A percentile compares a stretch with the other conserved stretches of the same genome.
These are phyloP conservation scores for Pseudozyma hubeiensis DNA, from an alignment of 1,284 basidiomycete genomes.

Conservation along the genomic window DNA sequence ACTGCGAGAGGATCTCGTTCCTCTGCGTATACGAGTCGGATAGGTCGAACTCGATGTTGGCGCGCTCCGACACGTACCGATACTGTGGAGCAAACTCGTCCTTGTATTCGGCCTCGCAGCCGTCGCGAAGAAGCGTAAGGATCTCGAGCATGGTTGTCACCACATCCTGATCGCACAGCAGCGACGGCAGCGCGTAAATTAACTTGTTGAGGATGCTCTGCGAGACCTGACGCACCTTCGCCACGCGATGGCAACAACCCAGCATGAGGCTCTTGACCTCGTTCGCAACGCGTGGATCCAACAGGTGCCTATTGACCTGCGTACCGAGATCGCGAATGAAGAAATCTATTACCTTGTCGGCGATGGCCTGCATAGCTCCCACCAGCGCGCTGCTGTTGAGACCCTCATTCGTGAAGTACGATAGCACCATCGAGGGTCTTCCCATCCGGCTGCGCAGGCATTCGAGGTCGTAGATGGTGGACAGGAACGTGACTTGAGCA, in stretches of 20 bases:
- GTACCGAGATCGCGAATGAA: slow-evolving; percentile 65
- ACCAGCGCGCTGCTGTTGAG: slow-evolving; percentile 78
- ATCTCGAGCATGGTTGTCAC: slow-evolving; percentile 84
- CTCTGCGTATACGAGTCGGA: slow-evolving; percentile 88
- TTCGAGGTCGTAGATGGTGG: slow-evolving; percentile 90
- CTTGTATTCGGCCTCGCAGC: slow-evolving; percentile 89
- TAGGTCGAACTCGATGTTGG: slow-evolving; percentile 79
- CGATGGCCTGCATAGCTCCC: slow-evolving; percentile 84
- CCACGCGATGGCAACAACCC: slow-evolving; percentile 83
- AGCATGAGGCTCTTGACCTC: slow-evolving; percentile 84
- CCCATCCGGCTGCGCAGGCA: slow-evolving; percentile 84
- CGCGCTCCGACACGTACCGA: slow-evolving; percentile 82
- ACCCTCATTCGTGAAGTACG: slow-evolving; percentile 89
- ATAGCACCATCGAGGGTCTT: slow-evolving; percentile 82
- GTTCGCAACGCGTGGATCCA: slow-evolving; percentile 78
- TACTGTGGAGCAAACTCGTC: slow-evolving; percentile 95
- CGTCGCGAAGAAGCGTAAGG: slow-evolving; percentile 85
- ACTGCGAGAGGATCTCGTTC: slow-evolving; percentile 82
- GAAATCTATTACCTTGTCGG: slow-evolving; percentile 77
- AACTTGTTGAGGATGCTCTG: slow-evolving; percentile 85
- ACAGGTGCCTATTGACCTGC: slow-evolving; percentile 81
- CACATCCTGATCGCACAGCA: slow-evolving; percentile 89
- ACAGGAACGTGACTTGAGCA: slow-evolving; percentile 86
- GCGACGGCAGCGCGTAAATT: slow-evolving; percentile 90
- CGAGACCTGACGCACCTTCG: slow-evolving; percentile 83